Evolutionary conservation across 2,329 filamentous ascomycete species (phyloP), one percentile per base, ranked within the genome.

Genomic region (Aspergillus sp.): DNA sequence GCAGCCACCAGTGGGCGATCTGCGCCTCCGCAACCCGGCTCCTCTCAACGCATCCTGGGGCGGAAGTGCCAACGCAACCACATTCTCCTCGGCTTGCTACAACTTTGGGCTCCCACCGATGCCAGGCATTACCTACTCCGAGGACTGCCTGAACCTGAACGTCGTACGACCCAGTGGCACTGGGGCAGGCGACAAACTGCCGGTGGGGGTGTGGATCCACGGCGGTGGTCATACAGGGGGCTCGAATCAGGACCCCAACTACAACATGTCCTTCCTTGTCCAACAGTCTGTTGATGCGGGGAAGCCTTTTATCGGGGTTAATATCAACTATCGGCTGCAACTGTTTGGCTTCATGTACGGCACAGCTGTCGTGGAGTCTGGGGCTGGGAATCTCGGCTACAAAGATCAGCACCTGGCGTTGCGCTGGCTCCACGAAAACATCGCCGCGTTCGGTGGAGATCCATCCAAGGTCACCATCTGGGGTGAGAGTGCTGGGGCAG

Each of bases 291-390:
- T 79, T 24, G 71, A 79, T 4, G 75, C 81, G 20, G 74, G 73
- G 0, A 76, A 79, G 55, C 81, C 80, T 0, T 71, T 84, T 15
- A 74, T 84, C 5, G 79, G 73, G 1, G 79, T 83, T 0, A 78
- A 74, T 55, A 74, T 83, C 60, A 83, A 82, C 63, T 83, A 83
- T 57, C 75, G 80, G 4, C 70, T 81, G 15, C 72, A 71, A 15
- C 73, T 72, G 20, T 83, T 77, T 70, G 81, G 82, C 5, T 83
- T 82, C 63, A 63, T 84, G n/a, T 73, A 71, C 47, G 73, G 77
- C 69, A 20, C 71, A 74, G 51, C 51, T n/a, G 27, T 59, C 7
- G 24, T 34, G 3, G 24, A 59, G 9, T 20, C n/a, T 3, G 73
- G 74, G 0, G 67, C 72, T n/a, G 67, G 61, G 1, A 63, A 63